Evolutionary conservation across 1,284 basidiomycete genomes (phyloP), one percentile per base, ranked within the genome.

Genomic region (Ganoderma lucidum): DNA sequence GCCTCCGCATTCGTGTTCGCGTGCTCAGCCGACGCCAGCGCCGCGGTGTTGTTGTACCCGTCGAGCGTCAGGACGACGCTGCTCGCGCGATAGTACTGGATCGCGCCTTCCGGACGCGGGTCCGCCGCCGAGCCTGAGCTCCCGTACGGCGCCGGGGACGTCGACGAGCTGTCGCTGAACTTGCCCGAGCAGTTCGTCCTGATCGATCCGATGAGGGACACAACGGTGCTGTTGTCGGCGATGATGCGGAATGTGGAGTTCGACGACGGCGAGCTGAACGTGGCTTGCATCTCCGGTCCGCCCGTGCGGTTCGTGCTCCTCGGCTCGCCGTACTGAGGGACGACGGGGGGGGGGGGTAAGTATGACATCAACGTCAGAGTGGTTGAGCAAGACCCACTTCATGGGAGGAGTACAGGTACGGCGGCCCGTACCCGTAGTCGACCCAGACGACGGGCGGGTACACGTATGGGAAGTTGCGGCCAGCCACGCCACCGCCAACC

Each of bases 381-480:
- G 23, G 28, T 53, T 15, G 15, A 8, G 45, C 3, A 6, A 19
- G 39, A 71, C 77, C 45, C 69, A 84, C 84, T 77, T 85, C 83
- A 23, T 73, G 56, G 17, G 58, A n/a, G 12, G 64, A 79, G 72
- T 87, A 81, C 32, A 90, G 79, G 73, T 87, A 87, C 3, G 77
- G 75, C 10, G 79, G 75, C 5, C 80, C 80, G 58, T 76, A 75
- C 1, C 80, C 81, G 2, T 76, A 78, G 32, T 79, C 79, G 35
- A 85, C 85, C 82, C 85, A 90, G 2, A 84, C 83, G 10, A 90
- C 70, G 3, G 88, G 89, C 87, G 87, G 90, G 76, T 88, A 90
- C 66, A 78, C 81, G 75, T 87, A 90, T 0, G 88, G 87, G 74
- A 89, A 89, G 3, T 82, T 82, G 15, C 82, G 81, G 14, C 82